Conservation (phyloP, 441 rosid species). For the Breynia disticha region DNA sequence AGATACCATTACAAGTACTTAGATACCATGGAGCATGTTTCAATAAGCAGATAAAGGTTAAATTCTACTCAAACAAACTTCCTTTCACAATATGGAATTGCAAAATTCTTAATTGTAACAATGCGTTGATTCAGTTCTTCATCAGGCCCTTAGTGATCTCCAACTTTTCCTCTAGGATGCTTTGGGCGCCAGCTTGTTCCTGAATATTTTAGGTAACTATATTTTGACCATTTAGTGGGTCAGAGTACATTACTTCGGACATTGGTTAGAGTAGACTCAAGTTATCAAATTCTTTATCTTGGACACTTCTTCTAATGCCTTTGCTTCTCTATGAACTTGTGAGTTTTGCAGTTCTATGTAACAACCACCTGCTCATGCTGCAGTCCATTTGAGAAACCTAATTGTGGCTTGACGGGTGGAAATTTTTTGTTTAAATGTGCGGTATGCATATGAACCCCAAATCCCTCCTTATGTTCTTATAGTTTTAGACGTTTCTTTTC, state of each 20-base stretch:
- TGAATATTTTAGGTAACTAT: constrained; percentile 43
- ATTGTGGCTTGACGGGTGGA: constrained; percentile 59
- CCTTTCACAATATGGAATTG: constrained; percentile 10
- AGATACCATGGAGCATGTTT: constrained; percentile 23
- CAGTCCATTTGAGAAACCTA: constrained; percentile 30
- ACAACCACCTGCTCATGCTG: constrained; percentile 54
- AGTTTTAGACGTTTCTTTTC: too few species aligned
- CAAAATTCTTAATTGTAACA: constrained; percentile 24
- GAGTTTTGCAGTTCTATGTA: constrained; percentile 33
- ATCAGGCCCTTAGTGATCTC: constrained; percentile 54
- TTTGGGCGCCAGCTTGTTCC: constrained; percentile 34
- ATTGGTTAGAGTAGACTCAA: neutral
- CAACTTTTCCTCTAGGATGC: constrained; percentile 42
- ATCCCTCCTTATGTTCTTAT: neutral
- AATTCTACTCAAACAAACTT: constrained; percentile 12
- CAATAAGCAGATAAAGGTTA: constrained; percentile 38
- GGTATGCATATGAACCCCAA: constrained; percentile 25
- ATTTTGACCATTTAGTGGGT: too few species aligned
- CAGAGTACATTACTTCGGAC: too few species aligned
- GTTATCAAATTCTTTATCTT: too few species aligned
- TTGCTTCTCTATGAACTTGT: neutral
- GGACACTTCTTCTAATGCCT: neutral
- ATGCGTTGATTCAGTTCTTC: constrained; percentile 33
- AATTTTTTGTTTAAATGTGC: constrained; percentile 39
- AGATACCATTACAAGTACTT: constrained; percentile 29